Conservation (phyloP, 352 stramenopile species). For the Globisporangium emineosum region DNA sequence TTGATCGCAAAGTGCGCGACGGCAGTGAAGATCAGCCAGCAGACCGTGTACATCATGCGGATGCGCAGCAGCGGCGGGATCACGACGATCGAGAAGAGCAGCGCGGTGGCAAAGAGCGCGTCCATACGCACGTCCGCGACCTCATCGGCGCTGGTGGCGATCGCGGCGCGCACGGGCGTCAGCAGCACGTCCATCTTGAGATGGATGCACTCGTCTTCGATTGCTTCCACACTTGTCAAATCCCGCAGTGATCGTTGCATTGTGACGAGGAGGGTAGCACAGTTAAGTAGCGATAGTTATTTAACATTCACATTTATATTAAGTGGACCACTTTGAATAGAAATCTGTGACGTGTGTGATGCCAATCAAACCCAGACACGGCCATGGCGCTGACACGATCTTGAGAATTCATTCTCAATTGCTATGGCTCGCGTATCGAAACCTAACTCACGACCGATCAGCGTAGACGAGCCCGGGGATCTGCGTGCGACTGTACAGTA, state of each 20-base stretch:
- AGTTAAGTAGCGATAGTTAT: neutral
- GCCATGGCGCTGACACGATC: neutral
- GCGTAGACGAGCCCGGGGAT: conserved; percentile 46
- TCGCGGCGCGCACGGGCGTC: conserved; percentile 12
- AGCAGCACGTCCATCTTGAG: conserved; percentile 30
- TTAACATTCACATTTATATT: neutral
- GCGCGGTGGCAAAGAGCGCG: conserved; percentile 35
- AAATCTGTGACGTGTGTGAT: neutral
- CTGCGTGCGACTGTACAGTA: conserved; percentile 62
- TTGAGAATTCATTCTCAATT: neutral
- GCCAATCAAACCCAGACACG: neutral
- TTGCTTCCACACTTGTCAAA: neutral
- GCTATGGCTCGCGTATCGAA: neutral
- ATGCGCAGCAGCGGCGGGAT: conserved; percentile 54
- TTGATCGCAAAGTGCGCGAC: conserved; percentile 40
- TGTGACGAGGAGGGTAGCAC: too few relatives aligned
- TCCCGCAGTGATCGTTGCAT: neutral
- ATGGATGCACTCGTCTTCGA: neutral
- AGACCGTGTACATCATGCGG: conserved; percentile 79
- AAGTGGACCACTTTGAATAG: neutral
- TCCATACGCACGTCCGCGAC: conserved; percentile 35
- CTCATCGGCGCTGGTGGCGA: conserved; percentile 12
- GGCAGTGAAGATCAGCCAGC: conserved; percentile 70
- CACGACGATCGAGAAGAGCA: conserved; percentile 62
- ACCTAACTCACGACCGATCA: conserved; percentile 13